Percentiles rank a stretch among this genome's conserved stretches.
Evolutionary conservation across 116 monocot species (phyloP).

Genomic region (Trichopus zeylanicus): DNA sequence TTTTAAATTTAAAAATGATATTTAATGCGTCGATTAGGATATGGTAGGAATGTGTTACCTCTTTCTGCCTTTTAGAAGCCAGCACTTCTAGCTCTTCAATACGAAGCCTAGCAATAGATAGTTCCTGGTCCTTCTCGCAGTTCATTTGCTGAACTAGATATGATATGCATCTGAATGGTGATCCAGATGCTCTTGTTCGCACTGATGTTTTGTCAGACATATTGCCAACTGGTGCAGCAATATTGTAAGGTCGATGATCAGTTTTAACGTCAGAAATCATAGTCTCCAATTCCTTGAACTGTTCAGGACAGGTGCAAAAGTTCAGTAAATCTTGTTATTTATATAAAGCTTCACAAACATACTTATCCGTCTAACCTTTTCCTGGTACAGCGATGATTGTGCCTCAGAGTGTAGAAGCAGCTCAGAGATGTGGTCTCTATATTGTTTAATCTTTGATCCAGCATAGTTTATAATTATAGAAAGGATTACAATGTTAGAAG

Average conservation of each 20-base stretch:
- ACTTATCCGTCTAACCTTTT: conserved; percentile 41
- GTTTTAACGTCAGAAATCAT: conserved; percentile 38
- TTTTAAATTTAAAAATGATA: too few species aligned
- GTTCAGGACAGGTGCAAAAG: not conserved
- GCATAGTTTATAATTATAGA: conserved; percentile 2
- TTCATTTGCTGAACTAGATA: conserved; percentile 61
- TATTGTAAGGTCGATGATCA: conserved; percentile 9
- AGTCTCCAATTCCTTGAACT: conserved; percentile 59
- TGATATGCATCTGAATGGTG: conserved; percentile 79
- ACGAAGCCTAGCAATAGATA: conserved; percentile 28
- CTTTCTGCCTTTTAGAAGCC: conserved; percentile 44
- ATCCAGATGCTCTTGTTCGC: conserved; percentile 47
- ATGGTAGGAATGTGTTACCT: conserved; percentile 33
- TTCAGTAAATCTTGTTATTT: not conserved
- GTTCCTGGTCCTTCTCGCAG: conserved; percentile 57
- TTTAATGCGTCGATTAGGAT: not conserved
- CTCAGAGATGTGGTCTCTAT: conserved; percentile 55
- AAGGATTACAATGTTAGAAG: not conserved
- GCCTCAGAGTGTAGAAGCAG: conserved; percentile 71
- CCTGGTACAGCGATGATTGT: conserved; percentile 56
- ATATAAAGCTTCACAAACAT: not conserved
- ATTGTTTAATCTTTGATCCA: conserved; percentile 39
- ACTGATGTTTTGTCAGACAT: conserved; percentile 32
- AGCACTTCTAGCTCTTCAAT: conserved; percentile 57
- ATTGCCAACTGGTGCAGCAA: conserved; percentile 5